Evolutionary conservation across 2,329 filamentous ascomycete genomes (phyloP), one percentile per base, ranked within the genome.

Genomic region (Colletotrichum cereale): DNA sequence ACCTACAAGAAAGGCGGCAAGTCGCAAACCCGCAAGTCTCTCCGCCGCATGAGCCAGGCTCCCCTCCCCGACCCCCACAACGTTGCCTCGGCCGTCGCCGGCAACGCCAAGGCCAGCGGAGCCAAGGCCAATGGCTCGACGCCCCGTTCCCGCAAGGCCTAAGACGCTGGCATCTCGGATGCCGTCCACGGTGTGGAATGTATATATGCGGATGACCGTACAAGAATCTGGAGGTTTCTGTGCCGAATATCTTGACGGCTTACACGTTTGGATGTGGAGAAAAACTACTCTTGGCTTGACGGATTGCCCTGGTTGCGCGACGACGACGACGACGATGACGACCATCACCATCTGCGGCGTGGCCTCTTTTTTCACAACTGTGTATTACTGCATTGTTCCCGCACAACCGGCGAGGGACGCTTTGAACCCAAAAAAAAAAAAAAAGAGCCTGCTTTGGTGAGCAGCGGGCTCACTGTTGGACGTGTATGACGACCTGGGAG

Each of bases 1-100:
- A 99, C 96, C 73, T 99, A 99, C 87, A 93, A 92, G 86, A 95
- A 94, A 87, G 91, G 92, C 73, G 89, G 90, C 82, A 96, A 95
- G 87, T 90, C 88, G 72, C 87, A 88, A 78, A 93, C 93, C 78
- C 95, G 93, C 83, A 96, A 96, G 87, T 88, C 88, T 48, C 86
- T 92, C 73, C 88, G 89, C 73, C 87, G 88, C 76, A 91, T 91
- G 88, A 88, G 86, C 76, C 88, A 90, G 81, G 88, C 89, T 63
- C 88, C 88, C 75, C 86, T 96, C 62, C 93, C 96, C 77, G 95
- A 97, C 81, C 94, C 95, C 85, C 93, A 93, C 81, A 88, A 91
- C 79, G 88, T 93, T 79, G 84, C 86, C 50, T 85, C 78, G 79
- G 83, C 77, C 79, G 80, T 73, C 78, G 75, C 91, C 66, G 87